Evolutionary conservation across 441 rosid species (phyloP).

Genomic region (Populus hybrid): DNA sequence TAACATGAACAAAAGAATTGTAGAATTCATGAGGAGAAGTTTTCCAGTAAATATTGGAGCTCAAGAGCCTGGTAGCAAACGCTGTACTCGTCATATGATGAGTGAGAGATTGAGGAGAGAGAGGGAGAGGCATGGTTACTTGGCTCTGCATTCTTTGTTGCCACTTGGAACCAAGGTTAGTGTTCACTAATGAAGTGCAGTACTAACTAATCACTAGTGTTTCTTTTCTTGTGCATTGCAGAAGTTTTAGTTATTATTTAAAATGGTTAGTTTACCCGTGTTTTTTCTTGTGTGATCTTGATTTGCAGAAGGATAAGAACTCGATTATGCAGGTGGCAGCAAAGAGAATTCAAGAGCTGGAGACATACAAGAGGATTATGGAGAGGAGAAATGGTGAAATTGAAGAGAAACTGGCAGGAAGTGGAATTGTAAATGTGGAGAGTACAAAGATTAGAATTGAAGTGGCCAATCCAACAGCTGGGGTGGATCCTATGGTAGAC

Average conservation of each 20-base stretch:
- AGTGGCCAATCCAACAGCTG: constrained; percentile 40
- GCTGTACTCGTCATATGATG: constrained; percentile 40
- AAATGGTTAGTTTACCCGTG: background rate
- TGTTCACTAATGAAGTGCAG: background rate
- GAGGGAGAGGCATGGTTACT: constrained; percentile 49
- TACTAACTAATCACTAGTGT: background rate
- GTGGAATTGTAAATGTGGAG: background rate
- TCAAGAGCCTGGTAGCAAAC: constrained; percentile 27
- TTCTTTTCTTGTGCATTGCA: too few relatives aligned
- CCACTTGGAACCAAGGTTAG: constrained; percentile 50
- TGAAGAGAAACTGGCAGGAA: constrained; percentile 13
- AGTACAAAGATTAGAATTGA: constrained; percentile 29
- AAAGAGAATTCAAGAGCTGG: constrained; percentile 36
- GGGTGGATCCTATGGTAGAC: constrained; percentile 47
- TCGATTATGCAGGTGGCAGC: constrained; percentile 38
- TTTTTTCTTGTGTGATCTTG: background rate
- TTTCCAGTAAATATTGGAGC: constrained; percentile 18
- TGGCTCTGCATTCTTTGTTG: constrained; percentile 42
- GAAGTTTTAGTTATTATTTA: background rate
- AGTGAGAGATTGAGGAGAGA: constrained; percentile 60
- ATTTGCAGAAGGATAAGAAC: constrained; percentile 50
- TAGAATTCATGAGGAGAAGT: constrained; percentile 33
- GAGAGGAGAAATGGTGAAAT: constrained; percentile 33
- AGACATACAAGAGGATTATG: constrained; percentile 29
- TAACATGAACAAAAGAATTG: constrained; percentile 50